Evolutionary conservation across 495 filamentous ascomycete genomes (phyloP).

Genomic region (Penicillium steckii): DNA sequence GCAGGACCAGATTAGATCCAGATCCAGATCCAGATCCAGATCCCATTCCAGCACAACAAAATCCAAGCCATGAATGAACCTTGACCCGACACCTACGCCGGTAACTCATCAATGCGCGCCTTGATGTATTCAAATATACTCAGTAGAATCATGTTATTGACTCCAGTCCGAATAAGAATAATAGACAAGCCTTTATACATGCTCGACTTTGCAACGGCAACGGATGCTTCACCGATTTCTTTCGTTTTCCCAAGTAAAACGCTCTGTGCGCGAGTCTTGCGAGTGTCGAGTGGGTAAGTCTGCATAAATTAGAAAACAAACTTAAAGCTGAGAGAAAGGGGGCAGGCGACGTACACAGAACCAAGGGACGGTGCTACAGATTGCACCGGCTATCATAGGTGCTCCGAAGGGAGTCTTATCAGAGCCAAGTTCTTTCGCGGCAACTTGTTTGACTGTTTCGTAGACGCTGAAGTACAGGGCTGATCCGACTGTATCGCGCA

Average conservation of each 20-base stretch:
- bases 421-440: slow-evolving; percentile 54
- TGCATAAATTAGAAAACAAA: slow-evolving; percentile 8
- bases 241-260: slow-evolving; percentile 44
- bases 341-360: slow-evolving; percentile 44
- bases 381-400: slow-evolving; percentile 44
- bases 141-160: slow-evolving; percentile 51
- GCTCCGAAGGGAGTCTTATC: slow-evolving; percentile 41
- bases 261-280: slow-evolving; percentile 50
- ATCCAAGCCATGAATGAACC: neutral
- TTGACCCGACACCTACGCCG: slow-evolving; percentile 15
- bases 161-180: slow-evolving; percentile 44
- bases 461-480: slow-evolving; percentile 91
- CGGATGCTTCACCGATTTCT: slow-evolving; percentile 44
- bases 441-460: slow-evolving; percentile 82
- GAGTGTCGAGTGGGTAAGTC: slow-evolving; percentile 50
- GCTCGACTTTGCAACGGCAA: slow-evolving; percentile 45
- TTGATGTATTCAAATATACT: slow-evolving; percentile 48
- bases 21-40: neutral
- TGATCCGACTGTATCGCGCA: slow-evolving; percentile 86
- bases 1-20: neutral
- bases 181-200: slow-evolving; percentile 52
- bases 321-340: too few species aligned
- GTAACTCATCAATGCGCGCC: slow-evolving; percentile 38
- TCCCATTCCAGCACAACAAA: neutral
- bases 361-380: slow-evolving; percentile 50